Evolutionary conservation across 495 filamentous ascomycete genomes (phyloP), one percentile per base, ranked within the genome.

Genomic region (Physcia stellaris): DNA sequence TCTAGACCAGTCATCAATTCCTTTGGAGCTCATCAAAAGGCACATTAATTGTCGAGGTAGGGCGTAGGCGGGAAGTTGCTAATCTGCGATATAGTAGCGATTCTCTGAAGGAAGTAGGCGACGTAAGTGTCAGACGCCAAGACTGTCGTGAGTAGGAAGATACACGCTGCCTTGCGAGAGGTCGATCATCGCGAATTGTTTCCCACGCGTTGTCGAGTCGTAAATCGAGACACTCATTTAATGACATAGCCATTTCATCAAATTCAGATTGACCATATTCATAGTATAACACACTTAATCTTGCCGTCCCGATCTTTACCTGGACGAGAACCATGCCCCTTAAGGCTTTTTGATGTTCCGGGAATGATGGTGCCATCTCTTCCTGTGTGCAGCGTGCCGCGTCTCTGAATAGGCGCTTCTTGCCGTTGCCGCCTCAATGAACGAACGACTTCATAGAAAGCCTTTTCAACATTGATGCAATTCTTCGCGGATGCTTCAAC

Each of bases 401-500:
- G 60, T 37, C 65, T 58, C 28, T 56, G n/a, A n/a, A n/a, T n/a
- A n/a, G n/a, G n/a, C n/a, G 57, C 52, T 35, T 69, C 63, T 58
- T 84, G 77, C 46, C 82, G 73, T 57, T 94, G 87, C 43, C 77
- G 71, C 42, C 88, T 77, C 40, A 96, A 63, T 51, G 86, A 80
- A 40, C 92, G 71, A 17, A 98, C 90, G 10, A 98, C 92, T 50
- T 98, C 90, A 61, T 94, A 95, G 55, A 98, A 98, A 2, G 90
- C 92, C 66, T 88, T 94, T 55, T 98, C 90, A 19, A 98, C 90
- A 52, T 98, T 96, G 64, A 95, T 84, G 66, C 90, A 95, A 53
- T 94, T 94, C 66, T 96, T 95, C n/a, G 90, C 90, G 11, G 88
- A 95, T 4, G 90, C 90, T 58, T 96, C 90, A 41, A 96, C 87